phyloP scores from a whole-genome alignment of 2,329 filamentous ascomycete species.

The Cadophora luteo-olivacea region DNA sequence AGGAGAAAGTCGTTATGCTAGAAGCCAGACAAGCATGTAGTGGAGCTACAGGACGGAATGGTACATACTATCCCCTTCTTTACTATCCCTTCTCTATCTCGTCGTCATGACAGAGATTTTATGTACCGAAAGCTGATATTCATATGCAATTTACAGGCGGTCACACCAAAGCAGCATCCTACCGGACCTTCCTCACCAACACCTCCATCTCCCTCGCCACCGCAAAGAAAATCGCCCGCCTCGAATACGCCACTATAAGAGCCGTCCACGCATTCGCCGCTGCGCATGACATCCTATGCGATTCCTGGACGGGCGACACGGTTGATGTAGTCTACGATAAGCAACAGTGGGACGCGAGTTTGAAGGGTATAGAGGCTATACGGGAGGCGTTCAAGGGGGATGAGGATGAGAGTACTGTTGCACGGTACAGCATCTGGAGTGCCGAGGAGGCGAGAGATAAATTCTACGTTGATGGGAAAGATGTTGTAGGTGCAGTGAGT shows the following conservation, averaged over 20 bases:
- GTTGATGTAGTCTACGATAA: conserved; percentile 46
- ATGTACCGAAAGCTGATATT: neutral
- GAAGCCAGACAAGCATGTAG: conserved; percentile 47
- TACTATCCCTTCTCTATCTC: conserved; percentile 2
- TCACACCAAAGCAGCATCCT: conserved; percentile 45
- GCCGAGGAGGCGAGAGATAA: conserved; percentile 50
- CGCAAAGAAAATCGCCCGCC: conserved; percentile 45
- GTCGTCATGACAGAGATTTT: too few species aligned
- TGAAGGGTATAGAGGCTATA: conserved; percentile 47
- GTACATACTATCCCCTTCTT: too few species aligned
- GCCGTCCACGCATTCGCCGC: conserved; percentile 61
- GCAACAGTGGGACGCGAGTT: conserved; percentile 36
- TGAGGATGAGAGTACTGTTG: conserved; percentile 47
- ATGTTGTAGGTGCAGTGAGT: conserved; percentile 33
- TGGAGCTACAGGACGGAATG: conserved; percentile 48
- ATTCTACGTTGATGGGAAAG: conserved; percentile 47
- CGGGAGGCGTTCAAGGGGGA: conserved; percentile 47
- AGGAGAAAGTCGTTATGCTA: conserved; percentile 43
- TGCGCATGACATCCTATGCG: conserved; percentile 55
- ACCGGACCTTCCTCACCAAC: conserved; percentile 39
- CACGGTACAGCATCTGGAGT: conserved; percentile 52
- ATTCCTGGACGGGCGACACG: conserved; percentile 47
- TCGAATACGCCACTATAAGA: conserved; percentile 60
- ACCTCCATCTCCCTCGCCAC: neutral
- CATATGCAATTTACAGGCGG: conserved; percentile 36